Conservation (phyloP, 495 filamentous ascomycete species). For the Hyaloscypha hepaticicola region DNA sequence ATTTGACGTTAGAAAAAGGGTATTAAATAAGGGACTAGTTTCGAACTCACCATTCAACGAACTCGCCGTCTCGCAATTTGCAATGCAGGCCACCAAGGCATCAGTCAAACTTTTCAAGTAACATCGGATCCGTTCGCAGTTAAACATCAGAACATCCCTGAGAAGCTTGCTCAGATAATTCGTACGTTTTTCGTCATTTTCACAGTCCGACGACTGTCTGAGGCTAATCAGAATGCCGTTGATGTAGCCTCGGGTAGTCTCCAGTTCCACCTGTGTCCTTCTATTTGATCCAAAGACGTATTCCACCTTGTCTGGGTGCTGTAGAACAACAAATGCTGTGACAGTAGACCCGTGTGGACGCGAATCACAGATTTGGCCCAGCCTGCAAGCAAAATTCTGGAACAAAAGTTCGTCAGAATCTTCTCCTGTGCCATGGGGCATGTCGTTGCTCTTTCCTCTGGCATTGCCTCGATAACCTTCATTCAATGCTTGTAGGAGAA, state of each 20-base stretch:
- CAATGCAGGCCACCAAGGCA: constrained; percentile 5
- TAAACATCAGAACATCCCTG: constrained; percentile 4
- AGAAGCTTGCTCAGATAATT: neutral
- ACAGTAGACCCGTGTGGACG: constrained; percentile 23
- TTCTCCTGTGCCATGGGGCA: constrained; percentile 1
- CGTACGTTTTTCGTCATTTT: neutral
- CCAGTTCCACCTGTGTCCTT: constrained; percentile 1
- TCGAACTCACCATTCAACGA: neutral
- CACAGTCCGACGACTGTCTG: neutral
- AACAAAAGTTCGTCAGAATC: constrained; percentile 22
- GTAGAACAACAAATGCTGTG: constrained; percentile 27
- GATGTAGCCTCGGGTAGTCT: neutral
- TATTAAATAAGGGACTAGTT: neutral
- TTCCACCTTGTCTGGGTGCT: constrained; percentile 7
- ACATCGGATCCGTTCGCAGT: neutral
- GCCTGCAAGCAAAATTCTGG: constrained; percentile 32
- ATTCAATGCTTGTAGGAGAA: constrained; percentile 7
- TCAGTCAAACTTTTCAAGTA: constrained; percentile 8
- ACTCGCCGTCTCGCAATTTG: neutral
- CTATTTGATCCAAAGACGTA: constrained; percentile 30
- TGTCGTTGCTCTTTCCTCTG: neutral
- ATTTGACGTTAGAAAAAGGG: constrained; percentile 2
- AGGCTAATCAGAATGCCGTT: neutral
- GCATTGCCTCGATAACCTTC: neutral
- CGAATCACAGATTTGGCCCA: constrained; percentile 32